Conservation (phyloP, 768 basidiomycete species). For the Macrocybe gigantea region DNA sequence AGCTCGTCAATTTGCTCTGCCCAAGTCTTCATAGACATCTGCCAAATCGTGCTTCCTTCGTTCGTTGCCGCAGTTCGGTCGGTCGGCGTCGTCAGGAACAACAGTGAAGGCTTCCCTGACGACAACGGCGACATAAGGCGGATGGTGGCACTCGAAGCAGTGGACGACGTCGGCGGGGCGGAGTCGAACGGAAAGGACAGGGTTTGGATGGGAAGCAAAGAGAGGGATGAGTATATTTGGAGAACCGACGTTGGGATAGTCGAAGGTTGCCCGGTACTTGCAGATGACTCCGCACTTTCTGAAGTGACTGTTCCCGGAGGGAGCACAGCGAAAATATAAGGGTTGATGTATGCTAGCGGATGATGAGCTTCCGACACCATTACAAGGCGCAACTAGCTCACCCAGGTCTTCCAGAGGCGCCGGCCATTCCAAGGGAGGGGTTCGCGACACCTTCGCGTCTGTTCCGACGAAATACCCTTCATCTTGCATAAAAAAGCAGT, state of each 20-base stretch:
- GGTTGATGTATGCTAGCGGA: conserved; percentile 58
- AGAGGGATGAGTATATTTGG: conserved; percentile 69
- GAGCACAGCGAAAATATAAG: conserved; percentile 72
- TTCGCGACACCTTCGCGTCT: conserved; percentile 49
- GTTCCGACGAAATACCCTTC: conserved; percentile 60
- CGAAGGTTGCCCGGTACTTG: conserved; percentile 17
- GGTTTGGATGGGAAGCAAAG: conserved; percentile 53
- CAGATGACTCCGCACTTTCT: conserved; percentile 15
- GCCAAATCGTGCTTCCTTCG: conserved; percentile 81
- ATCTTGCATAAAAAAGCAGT: conserved; percentile 32
- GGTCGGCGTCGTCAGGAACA: conserved; percentile 65
- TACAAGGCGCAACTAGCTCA: conserved; percentile 13
- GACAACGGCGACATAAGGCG: conserved; percentile 61
- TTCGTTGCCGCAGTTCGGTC: conserved; percentile 59
- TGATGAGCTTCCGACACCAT: background rate
- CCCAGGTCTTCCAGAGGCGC: conserved; percentile 80
- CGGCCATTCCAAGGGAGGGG: conserved; percentile 60
- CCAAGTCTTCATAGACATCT: conserved; percentile 66
- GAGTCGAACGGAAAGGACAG: conserved; percentile 56
- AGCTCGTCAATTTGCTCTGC: conserved; percentile 82
- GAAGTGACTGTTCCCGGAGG: conserved; percentile 56
- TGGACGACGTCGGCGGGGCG: conserved; percentile 19
- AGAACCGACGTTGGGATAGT: conserved; percentile 52
- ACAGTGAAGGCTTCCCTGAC: conserved; percentile 47
- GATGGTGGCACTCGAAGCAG: conserved; percentile 42